A percentile compares a stretch with the other conserved stretches of the same genome.
phyloP scores from a whole-genome alignment of 2,329 filamentous ascomycete genomes.

The Rhynchosporium graminicola region DNA sequence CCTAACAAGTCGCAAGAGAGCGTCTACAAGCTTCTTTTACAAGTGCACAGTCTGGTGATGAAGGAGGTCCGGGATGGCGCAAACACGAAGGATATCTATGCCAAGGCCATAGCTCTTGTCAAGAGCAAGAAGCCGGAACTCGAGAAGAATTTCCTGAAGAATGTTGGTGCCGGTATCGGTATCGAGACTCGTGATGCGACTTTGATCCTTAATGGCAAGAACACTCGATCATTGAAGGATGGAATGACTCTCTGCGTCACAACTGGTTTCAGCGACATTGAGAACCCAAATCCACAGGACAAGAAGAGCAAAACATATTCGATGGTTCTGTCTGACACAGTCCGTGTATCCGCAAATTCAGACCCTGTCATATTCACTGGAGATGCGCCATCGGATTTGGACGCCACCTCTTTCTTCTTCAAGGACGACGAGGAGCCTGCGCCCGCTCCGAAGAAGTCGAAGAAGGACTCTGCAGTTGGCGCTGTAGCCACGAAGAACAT shows the following conservation, averaged over 20 bases:
- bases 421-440: slow-evolving; percentile 91
- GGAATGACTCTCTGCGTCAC: slow-evolving; percentile 95
- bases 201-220: slow-evolving; percentile 85
- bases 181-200: slow-evolving; percentile 87
- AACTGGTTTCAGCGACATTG: slow-evolving; percentile 85
- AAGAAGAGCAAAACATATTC: slow-evolving; percentile 89
- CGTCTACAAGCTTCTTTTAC: slow-evolving; percentile 86
- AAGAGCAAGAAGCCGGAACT: slow-evolving; percentile 92
- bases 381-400: slow-evolving; percentile 86
- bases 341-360: slow-evolving; percentile 72
- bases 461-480: slow-evolving; percentile 78
- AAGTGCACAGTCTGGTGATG: slow-evolving; percentile 84
- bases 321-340: slow-evolving; percentile 87
- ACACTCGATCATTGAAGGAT: slow-evolving; percentile 78
- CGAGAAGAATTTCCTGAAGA: slow-evolving; percentile 93
- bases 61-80: slow-evolving; percentile 89
- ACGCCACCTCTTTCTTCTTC: slow-evolving; percentile 97
- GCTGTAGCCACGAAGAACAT: slow-evolving; percentile 94
- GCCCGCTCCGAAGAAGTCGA: slow-evolving; percentile 85
- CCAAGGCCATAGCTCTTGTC: slow-evolving; percentile 78
- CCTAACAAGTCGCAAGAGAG: slow-evolving; percentile 94
- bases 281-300: slow-evolving; percentile 83
- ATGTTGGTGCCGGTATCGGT: slow-evolving; percentile 87
- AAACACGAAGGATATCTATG: slow-evolving; percentile 85
- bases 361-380: slow-evolving; percentile 90